Evolutionary conservation across 768 basidiomycete genomes (phyloP).

Genomic region (Lactarius psammicola): DNA sequence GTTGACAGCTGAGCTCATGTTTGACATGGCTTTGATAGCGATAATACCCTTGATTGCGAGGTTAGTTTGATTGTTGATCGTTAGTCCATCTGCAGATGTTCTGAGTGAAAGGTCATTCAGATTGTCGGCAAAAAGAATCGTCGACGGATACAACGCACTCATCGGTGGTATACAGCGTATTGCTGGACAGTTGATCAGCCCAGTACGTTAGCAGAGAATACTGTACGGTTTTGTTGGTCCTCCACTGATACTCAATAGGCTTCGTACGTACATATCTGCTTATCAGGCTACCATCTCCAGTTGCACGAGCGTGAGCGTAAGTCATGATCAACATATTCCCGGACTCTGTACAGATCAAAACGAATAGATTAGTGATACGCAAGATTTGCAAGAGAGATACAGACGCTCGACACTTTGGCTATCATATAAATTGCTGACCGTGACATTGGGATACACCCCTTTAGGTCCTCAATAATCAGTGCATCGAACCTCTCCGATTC

Average conservation of each 20-base stretch:
- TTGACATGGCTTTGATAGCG: slow-evolving; percentile 62
- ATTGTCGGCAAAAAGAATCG: slow-evolving; percentile 34
- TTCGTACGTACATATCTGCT: slow-evolving; percentile 26
- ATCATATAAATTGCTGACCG: background rate
- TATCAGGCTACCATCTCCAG: slow-evolving; percentile 32
- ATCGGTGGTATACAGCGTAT: slow-evolving; percentile 51
- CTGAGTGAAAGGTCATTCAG: slow-evolving; percentile 15
- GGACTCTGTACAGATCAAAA: slow-evolving; percentile 27
- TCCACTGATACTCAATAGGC: background rate
- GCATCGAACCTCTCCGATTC: too few relatives aligned
- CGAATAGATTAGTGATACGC: background rate
- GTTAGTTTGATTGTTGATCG: slow-evolving; percentile 58
- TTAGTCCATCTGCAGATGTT: slow-evolving; percentile 14
- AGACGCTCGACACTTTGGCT: slow-evolving; percentile 20
- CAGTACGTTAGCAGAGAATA: slow-evolving; percentile 34
- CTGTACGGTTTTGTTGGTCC: slow-evolving; percentile 16
- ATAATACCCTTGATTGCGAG: slow-evolving; percentile 70
- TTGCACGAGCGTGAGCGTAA: slow-evolving; percentile 33
- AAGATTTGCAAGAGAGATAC: background rate
- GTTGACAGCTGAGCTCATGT: slow-evolving; percentile 43
- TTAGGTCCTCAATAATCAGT: background rate
- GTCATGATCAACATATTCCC: slow-evolving; percentile 41
- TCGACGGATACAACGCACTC: slow-evolving; percentile 51
- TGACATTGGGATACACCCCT: slow-evolving; percentile 22
- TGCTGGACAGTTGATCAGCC: slow-evolving; percentile 34